A percentile compares a stretch with the other conserved stretches of the same genome.
phyloP scores from a whole-genome alignment of 495 filamentous ascomycete species.

The Extremus antarcticus region DNA sequence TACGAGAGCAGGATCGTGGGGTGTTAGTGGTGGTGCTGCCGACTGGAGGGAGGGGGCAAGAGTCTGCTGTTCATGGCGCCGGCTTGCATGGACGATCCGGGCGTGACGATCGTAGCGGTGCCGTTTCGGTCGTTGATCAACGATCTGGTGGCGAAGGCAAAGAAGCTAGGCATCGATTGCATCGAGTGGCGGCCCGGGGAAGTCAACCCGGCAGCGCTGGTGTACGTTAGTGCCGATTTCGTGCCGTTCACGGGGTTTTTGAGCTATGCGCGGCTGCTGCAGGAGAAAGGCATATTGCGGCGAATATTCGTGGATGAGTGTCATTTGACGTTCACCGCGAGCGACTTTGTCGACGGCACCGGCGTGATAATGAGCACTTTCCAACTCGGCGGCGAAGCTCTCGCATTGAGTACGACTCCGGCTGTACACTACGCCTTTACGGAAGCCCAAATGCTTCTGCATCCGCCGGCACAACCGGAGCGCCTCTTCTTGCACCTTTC shows the following conservation, averaged over 20 bases:
- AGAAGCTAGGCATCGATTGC: neutral
- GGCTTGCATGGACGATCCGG: neutral
- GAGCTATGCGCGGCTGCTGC: neutral
- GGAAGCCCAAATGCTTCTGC: neutral
- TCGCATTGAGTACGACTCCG: too few species aligned
- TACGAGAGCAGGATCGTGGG: neutral
- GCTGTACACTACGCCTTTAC: neutral
- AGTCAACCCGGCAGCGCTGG: neutral
- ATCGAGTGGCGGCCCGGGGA: neutral
- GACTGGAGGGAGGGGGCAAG: slow-evolving; percentile 5
- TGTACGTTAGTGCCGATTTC: neutral
- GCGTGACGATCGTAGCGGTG: slow-evolving; percentile 5
- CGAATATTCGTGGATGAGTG: neutral
- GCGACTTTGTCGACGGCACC: neutral
- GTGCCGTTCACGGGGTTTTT: neutral
- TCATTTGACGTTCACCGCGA: neutral
- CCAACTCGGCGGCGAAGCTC: too few species aligned
- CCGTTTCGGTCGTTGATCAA: neutral
- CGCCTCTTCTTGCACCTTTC: too few species aligned
- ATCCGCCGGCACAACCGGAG: too few species aligned
- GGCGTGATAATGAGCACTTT: neutral
- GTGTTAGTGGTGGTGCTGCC: slow-evolving; percentile 2
- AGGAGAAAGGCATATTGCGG: too few species aligned
- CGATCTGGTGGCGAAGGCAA: neutral
- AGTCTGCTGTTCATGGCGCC: slow-evolving; percentile 8